Conservation (phyloP, 129 eudicot species). For the Pseudognaphalium luteoalbum region DNA sequence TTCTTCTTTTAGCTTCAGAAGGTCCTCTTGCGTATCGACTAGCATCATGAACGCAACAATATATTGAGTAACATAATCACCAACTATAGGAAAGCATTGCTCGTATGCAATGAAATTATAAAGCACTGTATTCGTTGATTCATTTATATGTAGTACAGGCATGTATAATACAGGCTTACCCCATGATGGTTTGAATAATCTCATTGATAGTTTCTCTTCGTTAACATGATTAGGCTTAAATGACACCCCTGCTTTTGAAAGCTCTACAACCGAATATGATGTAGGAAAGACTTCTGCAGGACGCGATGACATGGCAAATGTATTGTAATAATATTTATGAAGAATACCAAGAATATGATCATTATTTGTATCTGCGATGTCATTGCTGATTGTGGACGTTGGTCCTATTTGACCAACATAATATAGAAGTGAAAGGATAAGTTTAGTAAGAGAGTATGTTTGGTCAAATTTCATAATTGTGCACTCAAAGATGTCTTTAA, state of each 20-base stretch:
- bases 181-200: no score
- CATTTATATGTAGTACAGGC: not conserved
- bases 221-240: no score
- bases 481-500: not conserved
- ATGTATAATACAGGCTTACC: not conserved
- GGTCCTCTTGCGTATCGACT: not conserved
- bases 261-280: no score
- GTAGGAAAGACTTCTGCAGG: no score
- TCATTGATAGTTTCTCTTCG: no score
- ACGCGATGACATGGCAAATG: no score
- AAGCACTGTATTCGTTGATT: not conserved
- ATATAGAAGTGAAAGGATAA: not conserved
- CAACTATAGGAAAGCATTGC: not conserved
- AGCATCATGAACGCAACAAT: not conserved
- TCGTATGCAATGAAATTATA: not conserved
- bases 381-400: not conserved
- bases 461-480: not conserved
- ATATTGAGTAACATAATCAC: not conserved
- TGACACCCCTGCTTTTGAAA: no score
- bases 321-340: no score
- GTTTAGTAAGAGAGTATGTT: not conserved
- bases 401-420: not conserved
- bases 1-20: not conserved
- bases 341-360: no score
- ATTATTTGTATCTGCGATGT: no score